These are phyloP conservation scores for Euphorbia celastroides DNA, from an alignment of 441 rosid species.

Conservation along the genomic window DNA sequence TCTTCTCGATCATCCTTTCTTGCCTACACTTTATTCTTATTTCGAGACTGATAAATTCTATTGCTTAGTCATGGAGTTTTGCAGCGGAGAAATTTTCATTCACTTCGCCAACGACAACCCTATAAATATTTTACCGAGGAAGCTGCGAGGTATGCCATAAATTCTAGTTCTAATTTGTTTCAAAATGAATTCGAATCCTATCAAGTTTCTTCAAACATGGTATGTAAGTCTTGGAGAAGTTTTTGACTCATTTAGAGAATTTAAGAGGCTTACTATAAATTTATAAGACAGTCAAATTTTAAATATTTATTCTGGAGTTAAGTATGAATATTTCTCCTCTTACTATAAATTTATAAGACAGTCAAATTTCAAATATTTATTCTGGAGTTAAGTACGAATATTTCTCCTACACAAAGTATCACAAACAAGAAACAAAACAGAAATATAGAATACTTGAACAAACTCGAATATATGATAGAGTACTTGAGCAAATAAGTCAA, in stretches of 20 bases:
- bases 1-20: conserved; percentile 79
- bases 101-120: conserved; percentile 81
- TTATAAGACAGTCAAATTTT: background rate
- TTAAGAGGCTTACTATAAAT: too few relatives aligned
- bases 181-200: background rate
- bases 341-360: too few relatives aligned
- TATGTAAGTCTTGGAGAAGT: too few relatives aligned
- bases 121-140: conserved; percentile 68
- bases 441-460: too few relatives aligned
- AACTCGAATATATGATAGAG: too few relatives aligned
- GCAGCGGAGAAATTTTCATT: conserved; percentile 87
- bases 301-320: background rate
- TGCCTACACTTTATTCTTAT: conserved; percentile 75
- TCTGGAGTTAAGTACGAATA: background rate
- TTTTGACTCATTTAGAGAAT: too few relatives aligned
- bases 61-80: conserved; percentile 89
- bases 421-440: background rate
- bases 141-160: conserved; percentile 47
- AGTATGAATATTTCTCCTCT: background rate
- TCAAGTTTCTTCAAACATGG: background rate
- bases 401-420: background rate
- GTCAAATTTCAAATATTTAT: background rate
- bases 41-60: conserved; percentile 77
- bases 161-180: background rate
- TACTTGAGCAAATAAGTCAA: too few relatives aligned